These are phyloP conservation scores for Cyclotella sp. DNA, from an alignment of 108 stramenopile genomes.

Conservation along the genomic window DNA sequence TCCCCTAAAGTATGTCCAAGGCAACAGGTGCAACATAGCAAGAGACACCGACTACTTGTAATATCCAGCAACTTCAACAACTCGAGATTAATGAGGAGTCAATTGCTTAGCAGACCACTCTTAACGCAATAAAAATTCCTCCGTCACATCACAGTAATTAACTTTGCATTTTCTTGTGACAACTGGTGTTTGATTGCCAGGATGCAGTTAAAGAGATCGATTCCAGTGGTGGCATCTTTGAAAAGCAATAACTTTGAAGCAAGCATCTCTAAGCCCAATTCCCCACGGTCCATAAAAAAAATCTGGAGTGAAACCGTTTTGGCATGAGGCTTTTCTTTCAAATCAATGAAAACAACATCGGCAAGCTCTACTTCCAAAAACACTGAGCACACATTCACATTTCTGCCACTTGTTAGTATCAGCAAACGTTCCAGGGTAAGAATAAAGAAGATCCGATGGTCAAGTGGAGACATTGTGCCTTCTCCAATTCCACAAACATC, in stretches of 20 bases:
- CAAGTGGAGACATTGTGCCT: not conserved
- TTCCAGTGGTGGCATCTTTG: not conserved
- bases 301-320: not conserved
- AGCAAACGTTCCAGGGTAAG: conserved; percentile 58
- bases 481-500: conserved; percentile 20
- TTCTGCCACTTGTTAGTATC: conserved; percentile 53
- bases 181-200: not conserved
- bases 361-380: conserved; percentile 61
- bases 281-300: not conserved
- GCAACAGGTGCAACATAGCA: too few relatives aligned
- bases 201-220: not conserved
- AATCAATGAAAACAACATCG: conserved; percentile 24
- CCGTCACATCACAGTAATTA: too few relatives aligned
- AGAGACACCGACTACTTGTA: too few relatives aligned
- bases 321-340: not conserved
- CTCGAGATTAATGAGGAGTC: too few relatives aligned
- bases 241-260: not conserved
- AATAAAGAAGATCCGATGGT: conserved; percentile 52
- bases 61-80: too few relatives aligned
- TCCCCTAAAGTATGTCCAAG: too few relatives aligned
- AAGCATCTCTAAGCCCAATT: not conserved
- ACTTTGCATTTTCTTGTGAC: not conserved
- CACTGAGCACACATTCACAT: conserved; percentile 55
- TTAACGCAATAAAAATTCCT: too few relatives aligned
- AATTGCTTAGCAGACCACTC: too few relatives aligned